Evolutionary conservation across 495 filamentous ascomycete genomes (phyloP).

Genomic region (Podospora australis): DNA sequence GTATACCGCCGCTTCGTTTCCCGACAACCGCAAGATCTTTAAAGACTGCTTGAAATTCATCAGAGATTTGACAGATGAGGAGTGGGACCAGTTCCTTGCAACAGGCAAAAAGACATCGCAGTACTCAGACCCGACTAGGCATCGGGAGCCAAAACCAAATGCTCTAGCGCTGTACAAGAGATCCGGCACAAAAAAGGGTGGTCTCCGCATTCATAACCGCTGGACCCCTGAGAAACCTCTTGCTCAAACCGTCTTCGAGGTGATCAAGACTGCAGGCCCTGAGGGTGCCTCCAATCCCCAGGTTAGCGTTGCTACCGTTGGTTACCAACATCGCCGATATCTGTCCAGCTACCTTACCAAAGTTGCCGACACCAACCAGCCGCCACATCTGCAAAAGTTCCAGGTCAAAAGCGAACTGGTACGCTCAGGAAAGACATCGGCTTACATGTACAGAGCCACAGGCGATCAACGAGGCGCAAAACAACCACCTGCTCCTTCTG

Average conservation of each 20-base stretch:
- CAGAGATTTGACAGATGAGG: constrained; percentile 61
- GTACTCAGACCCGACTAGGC: constrained; percentile 25
- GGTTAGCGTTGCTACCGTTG: constrained; percentile 36
- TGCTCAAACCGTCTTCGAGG: constrained; percentile 36
- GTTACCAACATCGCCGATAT: constrained; percentile 38
- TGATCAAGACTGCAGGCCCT: constrained; percentile 34
- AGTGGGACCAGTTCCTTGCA: constrained; percentile 51
- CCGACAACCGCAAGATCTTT: constrained; percentile 38
- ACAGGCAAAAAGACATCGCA: constrained; percentile 32
- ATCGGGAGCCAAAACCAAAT: constrained; percentile 26
- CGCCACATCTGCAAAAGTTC: constrained; percentile 36
- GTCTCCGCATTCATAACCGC: constrained; percentile 23
- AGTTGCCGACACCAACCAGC: constrained; percentile 38
- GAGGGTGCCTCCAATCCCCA: constrained; percentile 39
- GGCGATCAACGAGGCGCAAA: constrained; percentile 2
- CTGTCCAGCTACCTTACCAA: constrained; percentile 33
- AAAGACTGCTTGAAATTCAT: constrained; percentile 66
- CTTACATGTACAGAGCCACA: constrained; percentile 37
- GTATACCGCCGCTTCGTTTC: constrained; percentile 56
- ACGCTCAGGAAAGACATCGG: constrained; percentile 38
- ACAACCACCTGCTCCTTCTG: not conserved
- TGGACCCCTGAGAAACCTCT: constrained; percentile 43
- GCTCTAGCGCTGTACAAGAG: constrained; percentile 24
- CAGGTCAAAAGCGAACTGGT: constrained; percentile 36
- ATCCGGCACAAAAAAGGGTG: constrained; percentile 5